Evolutionary conservation across 2,329 filamentous ascomycete genomes (phyloP).

Genomic region (Trichoderma sp.): DNA sequence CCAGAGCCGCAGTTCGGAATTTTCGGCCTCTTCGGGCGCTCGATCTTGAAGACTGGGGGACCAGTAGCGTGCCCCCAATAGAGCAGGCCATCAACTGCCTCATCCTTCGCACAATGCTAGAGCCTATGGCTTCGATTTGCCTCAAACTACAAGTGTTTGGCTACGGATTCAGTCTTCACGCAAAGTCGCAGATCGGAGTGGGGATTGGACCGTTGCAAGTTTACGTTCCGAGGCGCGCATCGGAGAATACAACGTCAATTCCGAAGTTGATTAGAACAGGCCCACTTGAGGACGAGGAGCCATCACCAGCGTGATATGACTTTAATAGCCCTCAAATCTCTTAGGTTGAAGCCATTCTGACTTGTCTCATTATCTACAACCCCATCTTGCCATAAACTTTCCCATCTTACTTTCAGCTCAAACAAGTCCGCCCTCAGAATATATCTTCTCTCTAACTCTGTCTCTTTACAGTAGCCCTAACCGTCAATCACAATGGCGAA

Average conservation of each 20-base stretch:
- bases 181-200: not conserved
- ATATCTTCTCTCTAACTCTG: not conserved
- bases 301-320: not conserved
- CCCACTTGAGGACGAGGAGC: not conserved
- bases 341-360: not conserved
- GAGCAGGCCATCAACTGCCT: not conserved
- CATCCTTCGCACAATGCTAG: not conserved
- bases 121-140: not conserved
- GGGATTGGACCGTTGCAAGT: not conserved
- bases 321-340: not conserved
- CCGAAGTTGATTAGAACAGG: not conserved
- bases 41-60: not conserved
- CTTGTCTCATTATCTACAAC: not conserved
- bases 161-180: too few species aligned
- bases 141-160: not conserved
- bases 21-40: not conserved
- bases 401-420: not conserved
- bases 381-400: not conserved
- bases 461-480: not conserved
- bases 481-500: conserved; percentile 37
- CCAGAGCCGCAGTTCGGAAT: not conserved
- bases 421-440: not conserved
- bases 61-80: not conserved
- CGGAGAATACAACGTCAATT: not conserved
- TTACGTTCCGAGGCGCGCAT: not conserved